Evolutionary conservation across 2,329 filamentous ascomycete species (phyloP).

Genomic region (Apiospora koreana): DNA sequence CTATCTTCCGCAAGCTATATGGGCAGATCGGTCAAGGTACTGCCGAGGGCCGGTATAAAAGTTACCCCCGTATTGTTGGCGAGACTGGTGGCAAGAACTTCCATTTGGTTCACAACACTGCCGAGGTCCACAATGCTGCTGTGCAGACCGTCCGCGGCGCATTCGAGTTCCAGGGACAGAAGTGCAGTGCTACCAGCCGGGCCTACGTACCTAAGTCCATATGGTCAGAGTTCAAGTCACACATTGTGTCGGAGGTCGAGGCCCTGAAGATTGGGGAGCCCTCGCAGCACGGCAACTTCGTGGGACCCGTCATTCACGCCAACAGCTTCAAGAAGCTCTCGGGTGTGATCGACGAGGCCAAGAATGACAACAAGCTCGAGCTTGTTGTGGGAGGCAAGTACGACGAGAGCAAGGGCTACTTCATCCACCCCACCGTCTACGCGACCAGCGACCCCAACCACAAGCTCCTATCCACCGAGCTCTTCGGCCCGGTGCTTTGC

Average conservation of each 20-base stretch:
- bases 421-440: conserved; percentile 82
- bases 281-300: conserved; percentile 72
- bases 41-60: conserved; percentile 76
- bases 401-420: conserved; percentile 79
- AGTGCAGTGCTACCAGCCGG: conserved; percentile 84
- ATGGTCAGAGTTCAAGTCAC: conserved; percentile 70
- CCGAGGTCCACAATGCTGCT: conserved; percentile 76
- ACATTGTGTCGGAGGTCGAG: conserved; percentile 67
- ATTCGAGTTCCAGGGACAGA: conserved; percentile 90
- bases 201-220: conserved; percentile 76
- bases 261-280: conserved; percentile 72
- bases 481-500: conserved; percentile 79
- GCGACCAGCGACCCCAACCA: conserved; percentile 72
- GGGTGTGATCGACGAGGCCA: conserved; percentile 77
- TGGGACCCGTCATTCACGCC: conserved; percentile 84
- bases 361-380: conserved; percentile 70
- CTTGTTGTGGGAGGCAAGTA: conserved; percentile 76
- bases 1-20: conserved; percentile 86
- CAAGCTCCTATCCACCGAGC: conserved; percentile 73
- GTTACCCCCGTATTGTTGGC: conserved; percentile 86
- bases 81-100: conserved; percentile 96
- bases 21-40: conserved; percentile 82
- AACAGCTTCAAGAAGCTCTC: conserved; percentile 79
- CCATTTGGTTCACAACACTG: conserved; percentile 77
- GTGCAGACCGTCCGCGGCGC: conserved; percentile 83